Conservation (phyloP, 805 yeast genomes). For the Ascoidea rubescens region DNA sequence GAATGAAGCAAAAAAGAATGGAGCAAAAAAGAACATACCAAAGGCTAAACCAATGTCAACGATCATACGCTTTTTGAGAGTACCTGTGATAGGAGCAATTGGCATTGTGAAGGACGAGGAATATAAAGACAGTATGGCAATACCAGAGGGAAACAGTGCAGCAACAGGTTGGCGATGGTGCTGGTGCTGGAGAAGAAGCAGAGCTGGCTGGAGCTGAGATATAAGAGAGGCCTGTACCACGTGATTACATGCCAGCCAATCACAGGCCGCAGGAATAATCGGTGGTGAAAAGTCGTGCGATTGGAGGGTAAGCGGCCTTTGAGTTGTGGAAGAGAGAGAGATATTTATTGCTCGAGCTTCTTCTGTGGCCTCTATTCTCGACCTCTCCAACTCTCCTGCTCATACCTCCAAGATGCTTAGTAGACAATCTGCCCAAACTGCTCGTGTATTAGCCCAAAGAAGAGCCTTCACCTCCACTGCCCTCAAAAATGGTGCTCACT, state of each 20-base stretch:
- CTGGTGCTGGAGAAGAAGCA: too few relatives aligned
- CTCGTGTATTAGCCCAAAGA: conserved; percentile 17
- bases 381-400: too few relatives aligned
- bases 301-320: too few relatives aligned
- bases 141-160: too few relatives aligned
- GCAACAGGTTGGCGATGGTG: too few relatives aligned
- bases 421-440: conserved; percentile 18
- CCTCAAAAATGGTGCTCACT: conserved; percentile 33
- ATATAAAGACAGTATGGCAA: too few relatives aligned
- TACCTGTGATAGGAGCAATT: conserved; percentile 77
- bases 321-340: too few relatives aligned
- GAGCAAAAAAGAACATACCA: conserved; percentile 12
- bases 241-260: neutral
- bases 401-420: conserved; percentile 14
- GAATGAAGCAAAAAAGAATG: neutral
- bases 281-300: too few relatives aligned
- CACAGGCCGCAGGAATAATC: neutral
- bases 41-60: conserved; percentile 67
- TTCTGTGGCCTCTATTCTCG: too few relatives aligned
- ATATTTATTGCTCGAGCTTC: too few relatives aligned
- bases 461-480: conserved; percentile 47
- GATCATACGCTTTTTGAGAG: conserved; percentile 66
- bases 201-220: too few relatives aligned
- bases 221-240: neutral
- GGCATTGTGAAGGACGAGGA: conserved; percentile 31